Evolutionary conservation across 768 basidiomycete genomes (phyloP).

Genomic region (Russula virescens): DNA sequence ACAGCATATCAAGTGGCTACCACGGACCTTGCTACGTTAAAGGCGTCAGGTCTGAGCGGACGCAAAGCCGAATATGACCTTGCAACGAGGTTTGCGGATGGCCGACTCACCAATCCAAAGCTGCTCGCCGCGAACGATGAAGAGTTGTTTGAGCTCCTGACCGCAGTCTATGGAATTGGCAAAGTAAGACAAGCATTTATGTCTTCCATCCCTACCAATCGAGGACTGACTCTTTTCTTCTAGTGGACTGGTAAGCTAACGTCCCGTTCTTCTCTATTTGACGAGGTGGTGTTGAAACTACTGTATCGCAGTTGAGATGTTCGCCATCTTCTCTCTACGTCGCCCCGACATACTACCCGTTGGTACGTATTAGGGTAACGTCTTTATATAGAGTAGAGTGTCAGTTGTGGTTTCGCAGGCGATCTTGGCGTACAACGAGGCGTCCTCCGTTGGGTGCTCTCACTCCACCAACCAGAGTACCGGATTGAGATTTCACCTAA

Average conservation of each 20-base stretch:
- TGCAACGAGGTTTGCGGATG: constrained; percentile 74
- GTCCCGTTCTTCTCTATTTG: background rate
- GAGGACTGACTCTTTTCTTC: background rate
- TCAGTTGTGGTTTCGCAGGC: constrained; percentile 36
- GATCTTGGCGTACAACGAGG: constrained; percentile 84
- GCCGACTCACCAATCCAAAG: constrained; percentile 67
- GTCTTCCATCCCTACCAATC: background rate
- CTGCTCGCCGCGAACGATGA: constrained; percentile 69
- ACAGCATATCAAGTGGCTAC: constrained; percentile 60
- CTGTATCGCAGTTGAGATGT: constrained; percentile 80
- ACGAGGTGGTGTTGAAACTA: background rate
- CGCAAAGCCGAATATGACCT: constrained; percentile 92
- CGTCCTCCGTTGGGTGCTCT: constrained; percentile 59
- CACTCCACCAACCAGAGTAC: constrained; percentile 51
- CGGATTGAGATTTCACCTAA: constrained; percentile 46
- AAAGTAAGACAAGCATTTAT: constrained; percentile 39
- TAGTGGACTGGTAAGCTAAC: constrained; percentile 55
- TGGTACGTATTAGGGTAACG: constrained; percentile 32
- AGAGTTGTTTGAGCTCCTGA: constrained; percentile 67
- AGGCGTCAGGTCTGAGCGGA: constrained; percentile 69
- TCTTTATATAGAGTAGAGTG: background rate
- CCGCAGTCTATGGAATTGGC: constrained; percentile 76
- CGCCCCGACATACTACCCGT: constrained; percentile 76
- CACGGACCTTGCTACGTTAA: constrained; percentile 53
- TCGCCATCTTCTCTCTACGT: constrained; percentile 80